Evolutionary conservation across 805 yeast genomes (phyloP), one percentile per base, ranked within the genome.

Genomic region (Saccharomycopsis capsularis): DNA sequence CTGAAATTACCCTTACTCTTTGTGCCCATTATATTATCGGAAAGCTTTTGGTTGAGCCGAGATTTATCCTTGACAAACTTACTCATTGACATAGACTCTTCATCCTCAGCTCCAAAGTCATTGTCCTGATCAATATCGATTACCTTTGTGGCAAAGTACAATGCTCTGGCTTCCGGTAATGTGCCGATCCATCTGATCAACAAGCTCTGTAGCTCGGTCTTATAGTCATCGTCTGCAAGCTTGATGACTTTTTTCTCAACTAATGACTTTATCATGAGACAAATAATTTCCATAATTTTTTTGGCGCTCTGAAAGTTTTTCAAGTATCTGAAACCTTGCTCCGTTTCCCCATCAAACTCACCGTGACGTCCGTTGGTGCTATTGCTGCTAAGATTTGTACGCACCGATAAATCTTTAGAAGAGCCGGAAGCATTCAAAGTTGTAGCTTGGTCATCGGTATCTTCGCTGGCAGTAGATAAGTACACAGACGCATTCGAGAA

Each of bases 131-230:
- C 27, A 9, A 30, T 27, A 13, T 13, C 32, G 13, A 27, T 7
- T 27, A 25, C 16, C 23, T 45, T 37, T 21, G 37, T 40, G 4
- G 34, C 42, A 40, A 78, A 78, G 55, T 76, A 82, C 3, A 83
- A 57, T 39, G 71, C 74, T 53, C 81, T 69, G 0, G 89, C 88
- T 46, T 79, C 85, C 0, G 83, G 81, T 0, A 79, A 54, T 2
- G 67, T 67, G 3, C 83, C 81, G 32, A 82, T 75, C 86, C 87
- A 82, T 48, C 74, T 76, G 54, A 83, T 70, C 43, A 83, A 63
- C 32, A 83, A 64, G 6, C 78, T 71, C 56, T 80, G 83, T 21
- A 83, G 60, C 55, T 81, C 87, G 47, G 77, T 70, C 6, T 71
- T 66, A 58, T 78, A 81, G 53, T 81, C 85, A 11, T 36, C 22